These are phyloP conservation scores for Citeromyces hawaiiensis DNA, from an alignment of 1,139 yeast species.

Conservation along the genomic window DNA sequence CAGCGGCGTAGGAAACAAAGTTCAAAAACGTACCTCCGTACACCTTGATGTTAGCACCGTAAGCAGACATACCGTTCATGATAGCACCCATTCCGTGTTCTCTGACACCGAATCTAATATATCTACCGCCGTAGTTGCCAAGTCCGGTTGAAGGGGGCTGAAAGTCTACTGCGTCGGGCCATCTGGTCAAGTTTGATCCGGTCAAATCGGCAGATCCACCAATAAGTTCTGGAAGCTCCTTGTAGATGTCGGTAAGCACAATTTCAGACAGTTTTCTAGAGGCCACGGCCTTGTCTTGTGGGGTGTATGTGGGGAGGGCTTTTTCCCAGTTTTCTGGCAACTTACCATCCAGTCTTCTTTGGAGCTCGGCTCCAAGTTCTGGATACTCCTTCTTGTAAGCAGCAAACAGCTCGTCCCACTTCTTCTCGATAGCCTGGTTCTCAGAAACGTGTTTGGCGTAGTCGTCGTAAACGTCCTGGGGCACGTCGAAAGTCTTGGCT, in stretches of 20 bases:
- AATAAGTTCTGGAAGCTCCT: conserved; percentile 71
- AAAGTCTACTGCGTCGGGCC: conserved; percentile 79
- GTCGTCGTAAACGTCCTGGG: conserved; percentile 69
- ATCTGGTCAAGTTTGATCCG: conserved; percentile 93
- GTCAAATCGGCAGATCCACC: conserved; percentile 99
- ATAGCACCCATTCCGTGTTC: conserved; percentile 99
- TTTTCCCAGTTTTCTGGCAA: conserved; percentile 81
- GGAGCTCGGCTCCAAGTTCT: conserved; percentile 64
- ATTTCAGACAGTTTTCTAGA: conserved; percentile 92
- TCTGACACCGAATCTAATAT: conserved; percentile 97
- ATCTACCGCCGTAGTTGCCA: conserved; percentile 88
- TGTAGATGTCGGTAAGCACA: conserved; percentile 53
- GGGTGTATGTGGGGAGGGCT: conserved; percentile 66
- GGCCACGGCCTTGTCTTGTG: conserved; percentile 75
- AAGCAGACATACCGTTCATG: conserved; percentile 95
- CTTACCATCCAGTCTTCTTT: conserved; percentile 70
- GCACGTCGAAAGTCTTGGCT: conserved; percentile 63
- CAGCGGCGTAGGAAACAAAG: conserved; percentile 96
- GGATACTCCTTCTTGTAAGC: conserved; percentile 64
- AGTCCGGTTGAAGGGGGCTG: conserved; percentile 75
- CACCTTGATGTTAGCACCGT: conserved; percentile 84
- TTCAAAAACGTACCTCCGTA: conserved; percentile 98
- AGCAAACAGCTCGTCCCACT: conserved; percentile 60
- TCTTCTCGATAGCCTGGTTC: conserved; percentile 52
- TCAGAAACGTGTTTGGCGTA: conserved; percentile 47